Evolutionary conservation across 257 asterid species (phyloP).

Genomic region (Primulina eburnea): DNA sequence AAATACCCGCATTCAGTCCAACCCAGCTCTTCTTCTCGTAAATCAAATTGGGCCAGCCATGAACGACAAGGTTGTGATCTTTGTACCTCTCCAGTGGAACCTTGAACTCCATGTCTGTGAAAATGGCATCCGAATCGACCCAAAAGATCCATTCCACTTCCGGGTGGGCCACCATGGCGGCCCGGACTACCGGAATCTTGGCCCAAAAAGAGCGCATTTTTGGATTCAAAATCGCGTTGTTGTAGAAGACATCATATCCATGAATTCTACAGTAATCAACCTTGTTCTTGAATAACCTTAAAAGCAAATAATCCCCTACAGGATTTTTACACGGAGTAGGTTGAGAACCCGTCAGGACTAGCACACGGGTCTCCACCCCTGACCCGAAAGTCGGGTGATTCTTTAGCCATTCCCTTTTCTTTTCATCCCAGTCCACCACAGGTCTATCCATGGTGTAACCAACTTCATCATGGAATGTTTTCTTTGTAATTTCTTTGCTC

Average conservation of each 20-base stretch:
- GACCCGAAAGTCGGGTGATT: conserved; percentile 37
- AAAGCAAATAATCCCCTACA: conserved; percentile 53
- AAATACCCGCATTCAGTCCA: conserved; percentile 64
- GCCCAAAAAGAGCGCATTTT: background rate
- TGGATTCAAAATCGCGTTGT: background rate
- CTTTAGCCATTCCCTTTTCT: conserved; percentile 56
- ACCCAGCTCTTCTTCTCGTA: conserved; percentile 75
- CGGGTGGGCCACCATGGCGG: conserved; percentile 83
- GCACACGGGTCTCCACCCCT: conserved; percentile 31
- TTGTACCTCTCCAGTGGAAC: conserved; percentile 61
- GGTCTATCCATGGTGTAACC: conserved; percentile 58
- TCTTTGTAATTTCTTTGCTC: conserved; percentile 34
- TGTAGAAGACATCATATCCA: background rate
- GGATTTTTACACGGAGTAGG: conserved; percentile 58
- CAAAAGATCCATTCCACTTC: conserved; percentile 74
- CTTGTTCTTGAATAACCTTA: conserved; percentile 35
- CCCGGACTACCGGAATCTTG: conserved; percentile 57
- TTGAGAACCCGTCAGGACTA: conserved; percentile 75
- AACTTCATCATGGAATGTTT: conserved; percentile 59
- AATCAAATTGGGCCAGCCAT: conserved; percentile 69
- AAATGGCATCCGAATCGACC: conserved; percentile 78
- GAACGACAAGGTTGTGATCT: conserved; percentile 55
- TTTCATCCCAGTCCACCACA: conserved; percentile 58
- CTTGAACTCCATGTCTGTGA: conserved; percentile 79
- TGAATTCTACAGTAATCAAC: background rate